Evolutionary conservation across 1,284 basidiomycete genomes (phyloP), one percentile per base, ranked within the genome.

Genomic region (Abortiporus biennis): DNA sequence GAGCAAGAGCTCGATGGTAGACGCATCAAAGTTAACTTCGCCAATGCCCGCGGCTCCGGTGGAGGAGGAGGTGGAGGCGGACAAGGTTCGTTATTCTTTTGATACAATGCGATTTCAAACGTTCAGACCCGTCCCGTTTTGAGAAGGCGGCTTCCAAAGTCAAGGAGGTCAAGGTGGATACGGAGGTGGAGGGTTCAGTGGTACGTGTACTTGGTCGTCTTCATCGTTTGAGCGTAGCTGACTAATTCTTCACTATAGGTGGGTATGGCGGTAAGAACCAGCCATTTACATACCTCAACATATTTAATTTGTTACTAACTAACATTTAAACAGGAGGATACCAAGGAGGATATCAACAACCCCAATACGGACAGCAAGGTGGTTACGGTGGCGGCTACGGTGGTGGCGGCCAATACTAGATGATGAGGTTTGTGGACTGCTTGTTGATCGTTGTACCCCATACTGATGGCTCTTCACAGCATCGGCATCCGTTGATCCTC

Each of bases 1-100:
- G 94, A 97, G 63, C 80, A 88, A 57, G 91, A 95, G 58, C 82
- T 98, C 55, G 94, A 98, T 65, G 92, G 93, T 48, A 80, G 94
- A 54, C 80, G 88, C 55, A 85, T 98, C 62, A 85, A 87, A 65
- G 93, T 97, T 49, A 97, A 97, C 74, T 71, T 96, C 52, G 94
- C 94, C 53, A 97, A 96, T 64, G 85, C 90, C 44, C 81, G 89
- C 53, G 72, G 74, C 47, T 57, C 65, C 36, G 75, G 73, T 37
- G 75, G 75, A 22, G 75, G 74, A 15, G 73, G 75, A 30, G 69
- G 24, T 12, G 41, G 35, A 17, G 41, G 22, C 19, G 9, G 6
- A 27, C 33, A 9, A 8, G 33, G 33, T 35, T 11, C 16, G 33
- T 35, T 9, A 29, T 9, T 29, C 27, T 39, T 5, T 9, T 5